These are phyloP conservation scores for Corylus americana DNA, from an alignment of 306 rosid species.

Conservation along the genomic window DNA sequence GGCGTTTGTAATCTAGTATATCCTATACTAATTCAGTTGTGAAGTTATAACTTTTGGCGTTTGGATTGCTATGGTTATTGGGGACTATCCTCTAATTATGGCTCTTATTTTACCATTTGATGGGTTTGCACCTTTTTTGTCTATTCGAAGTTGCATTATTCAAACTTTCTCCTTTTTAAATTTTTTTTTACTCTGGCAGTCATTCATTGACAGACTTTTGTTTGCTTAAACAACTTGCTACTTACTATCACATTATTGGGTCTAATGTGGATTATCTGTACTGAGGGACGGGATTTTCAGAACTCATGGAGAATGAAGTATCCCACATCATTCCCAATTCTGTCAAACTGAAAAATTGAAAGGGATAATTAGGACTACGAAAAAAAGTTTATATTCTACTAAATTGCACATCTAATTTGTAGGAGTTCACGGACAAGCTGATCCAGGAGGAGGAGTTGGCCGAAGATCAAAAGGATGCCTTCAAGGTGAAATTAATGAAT, in stretches of 20 bases:
- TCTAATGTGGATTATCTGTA: slow-evolving; percentile 8
- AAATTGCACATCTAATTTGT: slow-evolving; percentile 28
- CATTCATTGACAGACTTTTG: slow-evolving; percentile 4
- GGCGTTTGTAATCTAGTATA: slow-evolving; percentile 8
- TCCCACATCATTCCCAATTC: slow-evolving; percentile 11
- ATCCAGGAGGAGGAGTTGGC: slow-evolving; percentile 67
- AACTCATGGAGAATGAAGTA: slow-evolving; percentile 1
- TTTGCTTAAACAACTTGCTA: not conserved
- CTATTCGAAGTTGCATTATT: not conserved
- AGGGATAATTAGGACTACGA: not conserved
- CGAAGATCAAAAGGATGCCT: slow-evolving; percentile 67
- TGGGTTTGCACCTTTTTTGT: not conserved
- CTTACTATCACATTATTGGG: slow-evolving; percentile 4
- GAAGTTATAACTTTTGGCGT: not conserved
- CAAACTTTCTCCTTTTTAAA: not conserved
- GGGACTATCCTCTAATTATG: too few relatives aligned
- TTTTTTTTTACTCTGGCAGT: not conserved
- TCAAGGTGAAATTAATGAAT: slow-evolving; percentile 51
- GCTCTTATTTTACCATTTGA: not conserved
- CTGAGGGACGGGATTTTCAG: slow-evolving; percentile 2
- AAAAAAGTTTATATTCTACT: slow-evolving; percentile 1
- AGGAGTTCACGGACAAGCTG: slow-evolving; percentile 78
- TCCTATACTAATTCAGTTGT: slow-evolving; percentile 15
- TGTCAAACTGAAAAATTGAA: not conserved
- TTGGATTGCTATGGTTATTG: not conserved